These are phyloP conservation scores for sunflower (Helianthus annuus) DNA, from an alignment of 129 eudicot genomes.

Conservation along the genomic window HanXRQr2.0-SUNRISE NC_035440.2:137925647-137926146, in stretches of 20 bases:
- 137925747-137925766: slow-evolving; percentile 94
- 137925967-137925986: no score
- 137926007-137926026: slow-evolving; percentile 39
- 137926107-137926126: slow-evolving; percentile 27
- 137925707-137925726: slow-evolving; percentile 66
- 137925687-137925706: slow-evolving; percentile 93
- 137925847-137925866: no score
- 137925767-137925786: slow-evolving; percentile 90
- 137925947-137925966: no score
- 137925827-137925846: no score
- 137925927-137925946: no score
- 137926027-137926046: slow-evolving; percentile 97
- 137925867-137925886: no score
- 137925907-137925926: no score
- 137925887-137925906: no score
- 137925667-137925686: slow-evolving; percentile 90
- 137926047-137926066: slow-evolving; percentile 80
- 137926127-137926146: slow-evolving; percentile 87
- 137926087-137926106: no score
- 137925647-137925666: slow-evolving; percentile 81
- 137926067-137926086: no score
- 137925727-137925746: slow-evolving; percentile 69
- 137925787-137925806: slow-evolving; percentile 80
- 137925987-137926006: no score
- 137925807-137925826: no score